phyloP scores from a whole-genome alignment of 73 alveolate species.

The Stentor coeruleus region DNA sequence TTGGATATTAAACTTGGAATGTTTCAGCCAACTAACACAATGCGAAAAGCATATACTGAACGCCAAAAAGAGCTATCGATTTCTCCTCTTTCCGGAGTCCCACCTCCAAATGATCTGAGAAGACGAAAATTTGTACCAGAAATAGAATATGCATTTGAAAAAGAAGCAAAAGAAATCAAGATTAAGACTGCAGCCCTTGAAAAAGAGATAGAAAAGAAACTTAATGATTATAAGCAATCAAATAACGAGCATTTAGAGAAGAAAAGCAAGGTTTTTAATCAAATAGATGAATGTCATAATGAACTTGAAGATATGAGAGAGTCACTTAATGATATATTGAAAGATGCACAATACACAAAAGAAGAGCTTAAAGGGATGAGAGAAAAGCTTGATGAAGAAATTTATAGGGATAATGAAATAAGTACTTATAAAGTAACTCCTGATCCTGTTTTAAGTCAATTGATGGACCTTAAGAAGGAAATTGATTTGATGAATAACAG shows the following conservation, averaged over 20 bases:
- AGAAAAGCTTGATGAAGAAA: background rate
- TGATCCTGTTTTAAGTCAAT: background rate
- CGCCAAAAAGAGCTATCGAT: background rate
- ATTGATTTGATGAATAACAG: background rate
- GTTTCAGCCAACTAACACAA: background rate
- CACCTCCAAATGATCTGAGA: background rate
- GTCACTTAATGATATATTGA: background rate
- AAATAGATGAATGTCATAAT: background rate
- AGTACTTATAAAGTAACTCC: background rate
- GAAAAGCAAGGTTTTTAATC: background rate
- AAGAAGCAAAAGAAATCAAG: background rate
- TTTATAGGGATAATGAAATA: background rate
- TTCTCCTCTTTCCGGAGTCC: background rate
- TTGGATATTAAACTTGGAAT: background rate
- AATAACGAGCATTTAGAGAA: background rate
- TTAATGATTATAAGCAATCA: background rate
- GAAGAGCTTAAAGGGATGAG: background rate
- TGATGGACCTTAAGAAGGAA: background rate
- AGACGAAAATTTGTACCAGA: background rate
- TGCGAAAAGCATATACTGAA: background rate
- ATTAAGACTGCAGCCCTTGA: background rate
- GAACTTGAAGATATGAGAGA: background rate
- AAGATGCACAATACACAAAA: background rate
- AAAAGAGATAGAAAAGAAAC: background rate
- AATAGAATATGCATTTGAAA: no score